Base-by-base conservation (phyloP, 768 basidiomycete genomes). In the Lentinula sp. region DNA sequence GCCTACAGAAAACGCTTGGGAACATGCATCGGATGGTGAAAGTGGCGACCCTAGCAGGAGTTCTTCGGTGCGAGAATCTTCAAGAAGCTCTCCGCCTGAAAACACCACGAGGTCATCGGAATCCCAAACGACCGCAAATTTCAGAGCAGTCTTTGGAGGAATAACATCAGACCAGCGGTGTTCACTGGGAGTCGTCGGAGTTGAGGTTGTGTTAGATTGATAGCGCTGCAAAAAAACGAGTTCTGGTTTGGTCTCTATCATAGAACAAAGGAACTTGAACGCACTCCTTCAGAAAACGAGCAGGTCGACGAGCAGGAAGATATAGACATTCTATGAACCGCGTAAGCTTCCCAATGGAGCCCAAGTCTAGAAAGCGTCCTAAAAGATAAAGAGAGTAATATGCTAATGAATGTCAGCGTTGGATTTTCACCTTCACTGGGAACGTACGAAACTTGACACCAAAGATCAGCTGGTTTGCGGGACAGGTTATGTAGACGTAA, bases 51-150 rank as follows among this genome's bases (percentile, higher is more conserved):
- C 5, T 8, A 56, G 12, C 15, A 55, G 41, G 18, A 41, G 54
- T 46, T 36, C 52, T 46, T 66, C 57, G 32, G 62, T 61, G 36
- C 54, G 49, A 10, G 62, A 63, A 53, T 46, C 54, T 23, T 76
- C 73, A 33, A 82, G 70, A 39, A 85, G 76, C 54, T 74, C 70
- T 32, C 81, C 76, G 32, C 79, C 81, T 1, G 83, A 84, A 67
- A 86, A 85, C 36, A 79, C 78, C 62, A 85, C 75, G 64, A 85
- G 76, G 6, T 84, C 79, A 0, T 80, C 78, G 1, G 81, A 79
- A 61, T 85, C 83, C 81, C 81, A 87, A 36, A 85, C 68, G 6
- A 83, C 82, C 4, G 82, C 85, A 64, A 87, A 87, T 2, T 79
- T 83, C 62, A 86, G 72, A 2, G 78, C 83, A 32, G 80, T 72